Conservation (phyloP, 768 basidiomycete species). For the Trametes cingulata region DNA sequence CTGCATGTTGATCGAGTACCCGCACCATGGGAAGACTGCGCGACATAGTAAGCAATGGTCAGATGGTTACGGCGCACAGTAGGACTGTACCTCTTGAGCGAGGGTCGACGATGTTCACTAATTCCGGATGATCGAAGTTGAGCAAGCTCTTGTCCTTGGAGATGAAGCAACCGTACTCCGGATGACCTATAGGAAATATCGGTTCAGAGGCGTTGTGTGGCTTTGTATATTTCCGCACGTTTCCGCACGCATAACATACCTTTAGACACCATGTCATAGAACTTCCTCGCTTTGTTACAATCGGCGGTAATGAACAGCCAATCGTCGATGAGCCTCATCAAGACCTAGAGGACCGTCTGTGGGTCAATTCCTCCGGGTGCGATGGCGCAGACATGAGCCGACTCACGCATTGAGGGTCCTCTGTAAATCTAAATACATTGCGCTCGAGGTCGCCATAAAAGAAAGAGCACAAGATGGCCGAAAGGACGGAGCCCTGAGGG, state of each 20-base stretch:
- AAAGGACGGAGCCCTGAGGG: constrained; percentile 97
- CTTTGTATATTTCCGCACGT: too few species aligned
- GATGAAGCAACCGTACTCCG: constrained; percentile 93
- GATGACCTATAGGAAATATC: constrained; percentile 58
- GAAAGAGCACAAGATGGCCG: constrained; percentile 88
- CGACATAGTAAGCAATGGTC: neutral
- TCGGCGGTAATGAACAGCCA: constrained; percentile 86
- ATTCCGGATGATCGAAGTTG: constrained; percentile 70
- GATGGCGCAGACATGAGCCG: too few species aligned
- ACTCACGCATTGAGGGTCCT: constrained; percentile 65
- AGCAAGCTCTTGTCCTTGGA: constrained; percentile 86
- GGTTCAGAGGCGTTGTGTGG: neutral
- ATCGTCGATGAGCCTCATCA: constrained; percentile 91
- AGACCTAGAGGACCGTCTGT: constrained; percentile 48
- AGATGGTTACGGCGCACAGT: neutral
- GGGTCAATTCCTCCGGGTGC: neutral
- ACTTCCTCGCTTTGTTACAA: constrained; percentile 56
- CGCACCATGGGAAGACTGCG: constrained; percentile 93
- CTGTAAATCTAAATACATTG: constrained; percentile 50
- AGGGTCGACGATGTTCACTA: constrained; percentile 54
- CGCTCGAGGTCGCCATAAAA: constrained; percentile 93
- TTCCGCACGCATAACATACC: constrained; percentile 41
- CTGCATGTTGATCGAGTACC: constrained; percentile 72
- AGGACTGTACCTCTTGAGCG: constrained; percentile 40
- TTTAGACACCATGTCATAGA: constrained; percentile 73